A percentile compares a stretch with the other conserved stretches of the same genome.
phyloP scores from a whole-genome alignment of 1,139 yeast genomes.

The Keqinozyma sinolaborantium region DNA sequence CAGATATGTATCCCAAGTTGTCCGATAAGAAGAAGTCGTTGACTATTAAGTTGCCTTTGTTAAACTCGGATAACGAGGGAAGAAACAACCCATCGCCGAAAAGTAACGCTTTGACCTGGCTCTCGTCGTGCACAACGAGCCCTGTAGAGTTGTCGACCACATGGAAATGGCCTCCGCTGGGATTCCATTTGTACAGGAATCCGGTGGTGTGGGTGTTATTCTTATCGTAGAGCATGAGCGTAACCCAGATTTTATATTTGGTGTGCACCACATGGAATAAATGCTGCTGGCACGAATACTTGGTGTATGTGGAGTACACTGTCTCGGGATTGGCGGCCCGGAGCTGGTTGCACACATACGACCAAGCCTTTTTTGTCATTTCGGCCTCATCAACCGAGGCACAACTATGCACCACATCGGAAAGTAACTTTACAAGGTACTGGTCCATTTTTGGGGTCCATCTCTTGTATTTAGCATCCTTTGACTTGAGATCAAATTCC shows the following conservation, averaged over 20 bases:
- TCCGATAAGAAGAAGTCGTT: slow-evolving; percentile 38
- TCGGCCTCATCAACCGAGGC: slow-evolving; percentile 28
- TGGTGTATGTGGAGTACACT: slow-evolving; percentile 40
- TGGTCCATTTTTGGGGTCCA: slow-evolving; percentile 44
- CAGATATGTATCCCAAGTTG: slow-evolving; percentile 33
- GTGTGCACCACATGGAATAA: slow-evolving; percentile 34
- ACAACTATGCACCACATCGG: slow-evolving; percentile 37
- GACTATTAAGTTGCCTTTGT: slow-evolving; percentile 33
- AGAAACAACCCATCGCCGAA: slow-evolving; percentile 31
- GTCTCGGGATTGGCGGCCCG: slow-evolving; percentile 39
- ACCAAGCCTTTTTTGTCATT: slow-evolving; percentile 38
- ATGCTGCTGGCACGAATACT: slow-evolving; percentile 41
- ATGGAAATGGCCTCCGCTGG: slow-evolving; percentile 33
- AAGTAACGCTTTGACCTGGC: slow-evolving; percentile 29
- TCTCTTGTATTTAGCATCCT: slow-evolving; percentile 36
- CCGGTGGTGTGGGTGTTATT: slow-evolving; percentile 16
- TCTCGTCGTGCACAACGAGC: slow-evolving; percentile 25
- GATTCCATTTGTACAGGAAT: slow-evolving; percentile 36
- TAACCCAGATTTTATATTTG: slow-evolving; percentile 35
- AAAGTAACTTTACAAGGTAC: slow-evolving; percentile 27
- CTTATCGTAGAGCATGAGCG: slow-evolving; percentile 28
- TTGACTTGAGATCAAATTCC: slow-evolving; percentile 31
- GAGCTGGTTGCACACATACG: slow-evolving; percentile 34
- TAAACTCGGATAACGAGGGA: slow-evolving; percentile 27
- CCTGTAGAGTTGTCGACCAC: slow-evolving; percentile 25